Evolutionary conservation across 2,329 filamentous ascomycete genomes (phyloP).

Genomic region (Daldinia eschscholtzii): DNA sequence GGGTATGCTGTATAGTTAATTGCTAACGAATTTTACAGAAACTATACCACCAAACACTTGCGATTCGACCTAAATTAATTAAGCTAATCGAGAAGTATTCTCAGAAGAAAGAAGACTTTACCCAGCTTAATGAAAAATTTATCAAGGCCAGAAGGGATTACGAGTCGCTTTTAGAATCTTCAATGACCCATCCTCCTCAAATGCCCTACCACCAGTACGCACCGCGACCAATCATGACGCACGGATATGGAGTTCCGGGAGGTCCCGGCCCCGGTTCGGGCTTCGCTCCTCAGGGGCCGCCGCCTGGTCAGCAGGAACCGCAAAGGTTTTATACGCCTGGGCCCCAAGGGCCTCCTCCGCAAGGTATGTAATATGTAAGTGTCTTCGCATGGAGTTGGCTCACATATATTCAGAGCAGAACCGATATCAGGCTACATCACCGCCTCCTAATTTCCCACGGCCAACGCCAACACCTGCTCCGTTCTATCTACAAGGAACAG

Average conservation of each 20-base stretch:
- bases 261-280: conserved; percentile 51
- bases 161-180: conserved; percentile 93
- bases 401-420: conserved; percentile 56
- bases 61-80: conserved; percentile 95
- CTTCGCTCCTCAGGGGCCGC: conserved; percentile 59
- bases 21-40: conserved; percentile 63
- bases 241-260: conserved; percentile 59
- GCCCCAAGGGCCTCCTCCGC: conserved; percentile 57
- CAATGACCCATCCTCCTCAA: conserved; percentile 93
- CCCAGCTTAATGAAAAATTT: conserved; percentile 98
- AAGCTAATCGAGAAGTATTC: conserved; percentile 99
- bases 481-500: conserved; percentile 74
- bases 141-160: conserved; percentile 98
- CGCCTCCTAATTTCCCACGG: conserved; percentile 68
- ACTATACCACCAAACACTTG: conserved; percentile 91
- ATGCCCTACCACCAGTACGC: conserved; percentile 79
- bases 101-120: conserved; percentile 99
- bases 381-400: conserved; percentile 34
- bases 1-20: conserved; percentile 13
- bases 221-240: conserved; percentile 64
- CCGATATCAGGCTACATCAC: conserved; percentile 61
- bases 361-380: conserved; percentile 54
- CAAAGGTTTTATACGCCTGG: conserved; percentile 77
- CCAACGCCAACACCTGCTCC: conserved; percentile 67
- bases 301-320: conserved; percentile 67